A percentile compares a stretch with the other conserved stretches of the same genome.
Conservation (phyloP, 805 yeast species). For the Limtongozyma cylindracea region DNA sequence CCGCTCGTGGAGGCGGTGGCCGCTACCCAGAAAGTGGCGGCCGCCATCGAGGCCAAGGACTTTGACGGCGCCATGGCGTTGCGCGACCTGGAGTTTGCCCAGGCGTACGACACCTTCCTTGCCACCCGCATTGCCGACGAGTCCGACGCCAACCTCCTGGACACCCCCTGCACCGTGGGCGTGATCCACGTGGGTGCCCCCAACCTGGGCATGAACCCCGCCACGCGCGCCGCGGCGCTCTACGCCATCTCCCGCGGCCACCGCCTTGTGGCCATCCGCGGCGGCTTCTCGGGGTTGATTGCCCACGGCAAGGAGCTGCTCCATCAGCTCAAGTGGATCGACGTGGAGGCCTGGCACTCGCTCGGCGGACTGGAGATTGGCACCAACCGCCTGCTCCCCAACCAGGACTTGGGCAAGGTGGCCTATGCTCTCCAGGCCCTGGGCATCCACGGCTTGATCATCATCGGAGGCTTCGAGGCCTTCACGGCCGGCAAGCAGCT, state of each 20-base stretch:
- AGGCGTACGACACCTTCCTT: conserved; percentile 19
- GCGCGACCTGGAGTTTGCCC: conserved; percentile 75
- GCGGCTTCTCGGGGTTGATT: conserved; percentile 81
- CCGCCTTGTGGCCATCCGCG: conserved; percentile 69
- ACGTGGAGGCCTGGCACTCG: conserved; percentile 72
- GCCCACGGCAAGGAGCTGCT: conserved; percentile 67
- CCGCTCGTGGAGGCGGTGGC: conserved; percentile 80
- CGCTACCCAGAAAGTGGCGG: conserved; percentile 73
- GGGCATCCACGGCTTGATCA: conserved; percentile 65
- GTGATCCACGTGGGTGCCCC: conserved; percentile 92
- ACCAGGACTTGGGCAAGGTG: conserved; percentile 53
- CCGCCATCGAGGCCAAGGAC: conserved; percentile 55
- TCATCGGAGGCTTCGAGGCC: conserved; percentile 97
- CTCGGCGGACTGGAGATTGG: conserved; percentile 94
- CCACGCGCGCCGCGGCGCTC: conserved; percentile 71
- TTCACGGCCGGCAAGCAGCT: conserved; percentile 64
- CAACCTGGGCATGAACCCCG: conserved; percentile 88
- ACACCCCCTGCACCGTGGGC: conserved; percentile 47
- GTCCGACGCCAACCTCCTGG: conserved; percentile 16
- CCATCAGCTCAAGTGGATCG: conserved; percentile 48
- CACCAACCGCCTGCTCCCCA: conserved; percentile 73
- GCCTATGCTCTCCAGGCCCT: conserved; percentile 86
- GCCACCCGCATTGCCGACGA: conserved; percentile 37
- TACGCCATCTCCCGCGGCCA: conserved; percentile 84
- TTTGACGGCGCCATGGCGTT: conserved; percentile 71